These are phyloP conservation scores for Candida stauntonica DNA, from an alignment of 805 yeast genomes.

Conservation along the genomic window DNA sequence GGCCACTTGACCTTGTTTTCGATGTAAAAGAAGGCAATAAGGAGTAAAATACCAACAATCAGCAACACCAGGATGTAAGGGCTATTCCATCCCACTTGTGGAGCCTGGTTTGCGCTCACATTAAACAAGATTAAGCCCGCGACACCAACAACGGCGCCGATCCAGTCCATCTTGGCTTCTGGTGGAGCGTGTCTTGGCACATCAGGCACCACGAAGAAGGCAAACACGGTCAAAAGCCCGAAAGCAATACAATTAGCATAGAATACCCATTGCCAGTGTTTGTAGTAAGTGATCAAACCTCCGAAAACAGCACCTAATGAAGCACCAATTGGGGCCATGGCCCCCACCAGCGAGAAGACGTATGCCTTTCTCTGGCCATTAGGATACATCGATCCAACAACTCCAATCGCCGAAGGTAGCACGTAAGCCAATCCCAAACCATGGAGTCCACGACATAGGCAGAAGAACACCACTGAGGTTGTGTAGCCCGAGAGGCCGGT, in stretches of 20 bases:
- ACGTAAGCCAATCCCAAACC: constrained; percentile 60
- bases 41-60: constrained; percentile 41
- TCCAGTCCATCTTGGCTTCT: constrained; percentile 39
- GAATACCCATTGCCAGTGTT: constrained; percentile 49
- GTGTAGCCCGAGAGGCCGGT: constrained; percentile 55
- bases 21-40: constrained; percentile 42
- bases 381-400: constrained; percentile 43
- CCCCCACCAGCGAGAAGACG: constrained; percentile 52
- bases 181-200: constrained; percentile 17
- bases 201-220: constrained; percentile 33
- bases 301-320: constrained; percentile 48
- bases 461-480: constrained; percentile 45
- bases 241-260: constrained; percentile 38
- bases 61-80: constrained; percentile 56
- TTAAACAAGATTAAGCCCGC: constrained; percentile 58
- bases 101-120: constrained; percentile 74
- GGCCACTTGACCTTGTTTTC: constrained; percentile 49
- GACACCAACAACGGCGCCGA: constrained; percentile 56
- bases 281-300: constrained; percentile 40
- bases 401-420: constrained; percentile 57
- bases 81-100: constrained; percentile 60
- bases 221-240: constrained; percentile 27
- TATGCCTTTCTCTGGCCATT: constrained; percentile 46
- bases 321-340: constrained; percentile 60
- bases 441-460: constrained; percentile 51